Evolutionary conservation across 2,329 filamentous ascomycete genomes (phyloP).

Genomic region (Magnaporthiopsis rhizophila): DNA sequence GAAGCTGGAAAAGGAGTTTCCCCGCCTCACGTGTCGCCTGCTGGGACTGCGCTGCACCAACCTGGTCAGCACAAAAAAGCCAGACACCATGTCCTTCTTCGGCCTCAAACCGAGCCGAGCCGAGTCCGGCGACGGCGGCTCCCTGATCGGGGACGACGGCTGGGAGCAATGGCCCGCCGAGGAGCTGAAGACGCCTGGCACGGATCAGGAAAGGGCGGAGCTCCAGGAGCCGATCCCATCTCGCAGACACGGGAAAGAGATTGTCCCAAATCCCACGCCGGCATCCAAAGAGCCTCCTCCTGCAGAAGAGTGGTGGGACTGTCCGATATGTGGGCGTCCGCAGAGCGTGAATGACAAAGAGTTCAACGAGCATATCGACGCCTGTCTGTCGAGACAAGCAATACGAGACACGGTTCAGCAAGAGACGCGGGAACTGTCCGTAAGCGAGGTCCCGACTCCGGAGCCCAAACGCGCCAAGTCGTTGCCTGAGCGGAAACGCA

Average conservation of each 20-base stretch:
- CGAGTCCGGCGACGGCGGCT: conserved; percentile 13
- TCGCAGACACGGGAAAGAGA: conserved; percentile 42
- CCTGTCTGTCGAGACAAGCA: conserved; percentile 76
- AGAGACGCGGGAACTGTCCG: conserved; percentile 13
- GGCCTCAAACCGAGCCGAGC: conserved; percentile 41
- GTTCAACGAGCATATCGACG: conserved; percentile 91
- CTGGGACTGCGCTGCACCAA: conserved; percentile 88
- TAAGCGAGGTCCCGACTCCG: conserved; percentile 22
- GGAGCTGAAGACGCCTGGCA: neutral
- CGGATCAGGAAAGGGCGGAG: conserved; percentile 44
- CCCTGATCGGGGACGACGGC: conserved; percentile 9
- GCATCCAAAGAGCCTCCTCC: conserved; percentile 20
- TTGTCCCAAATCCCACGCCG: conserved; percentile 39
- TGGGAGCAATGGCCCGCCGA: conserved; percentile 6
- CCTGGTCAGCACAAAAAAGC: conserved; percentile 77
- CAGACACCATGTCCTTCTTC: conserved; percentile 71
- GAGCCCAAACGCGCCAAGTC: conserved; percentile 28
- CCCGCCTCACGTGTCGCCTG: conserved; percentile 68
- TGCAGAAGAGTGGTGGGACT: conserved; percentile 62
- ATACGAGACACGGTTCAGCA: conserved; percentile 73
- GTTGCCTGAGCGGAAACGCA: conserved; percentile 27
- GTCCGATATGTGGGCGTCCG: conserved; percentile 76
- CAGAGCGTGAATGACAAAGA: conserved; percentile 65
- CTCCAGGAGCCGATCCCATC: conserved; percentile 32
- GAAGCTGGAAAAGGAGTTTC: conserved; percentile 78